Base-by-base conservation (phyloP, 2,329 filamentous ascomycete species). In the Cadophora luteo-olivacea region DNA sequence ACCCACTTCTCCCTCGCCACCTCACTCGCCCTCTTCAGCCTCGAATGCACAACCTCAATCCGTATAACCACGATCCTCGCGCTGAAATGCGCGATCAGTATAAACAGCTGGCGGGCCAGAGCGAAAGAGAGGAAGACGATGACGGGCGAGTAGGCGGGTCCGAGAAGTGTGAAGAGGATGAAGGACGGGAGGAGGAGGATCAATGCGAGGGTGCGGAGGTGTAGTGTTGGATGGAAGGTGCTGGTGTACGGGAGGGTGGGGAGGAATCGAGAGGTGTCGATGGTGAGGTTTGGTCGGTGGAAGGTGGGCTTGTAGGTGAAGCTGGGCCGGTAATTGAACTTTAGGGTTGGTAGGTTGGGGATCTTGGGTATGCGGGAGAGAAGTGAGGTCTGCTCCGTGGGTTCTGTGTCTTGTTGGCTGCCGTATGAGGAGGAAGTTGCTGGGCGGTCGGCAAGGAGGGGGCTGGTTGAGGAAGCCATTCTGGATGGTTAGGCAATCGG, bases 61-160 rank as follows among this genome's bases (percentile, higher is more conserved):
- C 66, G 51, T 54, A 74, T 66, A 8, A 65, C 49, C 4, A 72
- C 49, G 24, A 74, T 52, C 38, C 67, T 67, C 36, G 68, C 67
- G 8, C 68, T 68, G 38, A 71, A 72, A 65, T 72, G 69, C 55
- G 66, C 61, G 3, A 64, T 66, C 1, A 74, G 52, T 19, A 72
- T 67, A 3, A 69, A 67, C 1, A 68, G 14, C 41, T 74, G 72
- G 12, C 72, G 67, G 2, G 68, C 69, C 22, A 72, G 65, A 2
- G 69, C 68, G 36, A 74, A 74, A 14, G 72, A 69, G 57, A 72
- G 67, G 54, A 74, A 74, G 9, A 68, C 61, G 38, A 72, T 71
- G n/a, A 66, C 24, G 5, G 65, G 54, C 0, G 66, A 24, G 41
- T 66, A 69, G 25, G 62, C 55, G 3, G 55, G 63, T n/a, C 68